Evolutionary conservation across 2,329 filamentous ascomycete genomes (phyloP), one percentile per base, ranked within the genome.

Genomic region (Nothopassalora personata): DNA sequence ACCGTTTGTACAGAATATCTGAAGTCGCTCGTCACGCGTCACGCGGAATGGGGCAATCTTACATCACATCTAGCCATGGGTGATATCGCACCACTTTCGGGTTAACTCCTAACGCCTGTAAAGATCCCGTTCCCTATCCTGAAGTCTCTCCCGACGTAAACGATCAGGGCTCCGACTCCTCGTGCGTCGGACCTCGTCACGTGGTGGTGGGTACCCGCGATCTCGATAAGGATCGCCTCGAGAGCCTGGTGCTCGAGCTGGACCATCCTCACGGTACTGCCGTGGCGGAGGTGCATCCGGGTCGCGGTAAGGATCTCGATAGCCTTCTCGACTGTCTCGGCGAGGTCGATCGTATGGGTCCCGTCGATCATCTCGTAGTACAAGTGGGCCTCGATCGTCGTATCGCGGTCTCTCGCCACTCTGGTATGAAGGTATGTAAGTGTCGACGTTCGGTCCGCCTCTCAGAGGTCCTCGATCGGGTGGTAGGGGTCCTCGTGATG

Each of bases 391-490:
- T 58, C 53, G 19, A 27, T 45, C 45, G 18, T 57, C 57, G 45
- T 56, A 54, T 18, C 57, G 33, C 18, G 43, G 51, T 18, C 49
- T 33, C 30, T 51, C 49, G 18, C 64, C 64, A 36, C 62, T 54
- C 36, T 65, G 63, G 58, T 79, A 80, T 49, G 72, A 73, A 1
- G 78, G 78, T 30, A 79, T 76, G 62, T 80, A 80, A 0, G 74
- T 77, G 60, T 80, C 78, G 7, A 68, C 68, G 54, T 70, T 68
- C 10, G 63, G 54, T 52, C 60, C 51, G 19, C 60, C 57, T 43
- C 60, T 54, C 43, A 63, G 52, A 15, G 57, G 54, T 7, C 58
- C 55, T 31, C 52, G 54, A 43, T 45, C 59, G 50, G 64, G 34
- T 46, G 49, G 50, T 18, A 57, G 34, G 15, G 54, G 58, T 45